Conservation (phyloP, 1,284 basidiomycete species). For the Cryptococcus sp. region DNA sequence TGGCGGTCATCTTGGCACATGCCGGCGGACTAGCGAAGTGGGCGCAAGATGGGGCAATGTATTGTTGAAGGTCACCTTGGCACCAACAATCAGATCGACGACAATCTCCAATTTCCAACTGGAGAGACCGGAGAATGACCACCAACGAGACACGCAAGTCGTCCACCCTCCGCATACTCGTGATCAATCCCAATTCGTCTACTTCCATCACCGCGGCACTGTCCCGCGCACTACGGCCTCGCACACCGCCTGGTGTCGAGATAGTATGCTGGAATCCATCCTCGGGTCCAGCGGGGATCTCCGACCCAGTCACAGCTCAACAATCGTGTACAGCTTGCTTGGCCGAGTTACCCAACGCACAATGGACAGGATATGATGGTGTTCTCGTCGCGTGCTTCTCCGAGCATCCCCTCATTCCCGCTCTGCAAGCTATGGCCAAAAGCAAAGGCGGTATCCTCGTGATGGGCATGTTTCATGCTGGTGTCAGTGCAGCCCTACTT, state of each 20-base stretch:
- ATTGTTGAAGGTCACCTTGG: no score
- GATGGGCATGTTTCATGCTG: constrained; percentile 30
- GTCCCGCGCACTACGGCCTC: constrained; percentile 8
- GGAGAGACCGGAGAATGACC: no score
- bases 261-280: constrained; percentile 25
- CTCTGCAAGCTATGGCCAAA: constrained; percentile 3
- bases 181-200: constrained; percentile 33
- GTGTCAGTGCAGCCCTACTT: constrained; percentile 21
- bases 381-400: constrained; percentile 26
- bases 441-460: constrained; percentile 1
- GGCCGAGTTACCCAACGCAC: constrained; percentile 13
- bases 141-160: no score
- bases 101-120: no score
- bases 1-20: no score
- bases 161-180: neutral
- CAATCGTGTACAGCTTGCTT: constrained; percentile 21
- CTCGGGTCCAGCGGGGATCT: constrained; percentile 27
- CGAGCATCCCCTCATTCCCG: constrained; percentile 25
- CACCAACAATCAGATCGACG: no score
- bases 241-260: constrained; percentile 5
- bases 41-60: no score
- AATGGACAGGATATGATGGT: constrained; percentile 17
- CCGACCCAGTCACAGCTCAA: constrained; percentile 20
- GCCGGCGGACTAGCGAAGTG: no score
- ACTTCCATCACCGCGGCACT: constrained; percentile 26